These are phyloP conservation scores for Candida silvatica DNA, from an alignment of 805 yeast species.

Conservation along the genomic window DNA sequence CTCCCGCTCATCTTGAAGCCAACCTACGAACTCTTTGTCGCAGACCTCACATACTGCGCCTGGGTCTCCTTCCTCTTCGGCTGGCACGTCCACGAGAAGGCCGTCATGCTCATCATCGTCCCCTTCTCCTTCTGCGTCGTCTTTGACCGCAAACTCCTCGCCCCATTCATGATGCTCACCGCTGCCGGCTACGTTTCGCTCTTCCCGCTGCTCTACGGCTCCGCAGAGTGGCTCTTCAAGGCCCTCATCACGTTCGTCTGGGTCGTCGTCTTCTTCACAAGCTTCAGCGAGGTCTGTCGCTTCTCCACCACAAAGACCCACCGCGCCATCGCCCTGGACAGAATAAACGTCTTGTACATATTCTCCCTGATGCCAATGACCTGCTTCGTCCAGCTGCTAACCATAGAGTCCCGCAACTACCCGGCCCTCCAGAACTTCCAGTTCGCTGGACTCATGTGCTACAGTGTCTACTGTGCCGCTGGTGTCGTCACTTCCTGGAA, in stretches of 20 bases:
- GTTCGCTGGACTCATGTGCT: slow-evolving; percentile 70
- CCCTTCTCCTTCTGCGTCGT: slow-evolving; percentile 77
- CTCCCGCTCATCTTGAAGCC: slow-evolving; percentile 68
- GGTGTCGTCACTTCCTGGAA: slow-evolving; percentile 87
- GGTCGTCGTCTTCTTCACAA: slow-evolving; percentile 69
- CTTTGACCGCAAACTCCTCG: slow-evolving; percentile 61
- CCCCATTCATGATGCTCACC: slow-evolving; percentile 62
- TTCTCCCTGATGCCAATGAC: slow-evolving; percentile 63
- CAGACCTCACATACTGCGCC: slow-evolving; percentile 82
- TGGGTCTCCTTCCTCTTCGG: slow-evolving; percentile 89
- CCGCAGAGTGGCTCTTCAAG: slow-evolving; percentile 75
- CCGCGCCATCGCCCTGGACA: slow-evolving; percentile 57
- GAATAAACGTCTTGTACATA: slow-evolving; percentile 59
- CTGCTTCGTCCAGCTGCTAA: slow-evolving; percentile 32
- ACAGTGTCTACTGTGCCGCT: slow-evolving; percentile 77
- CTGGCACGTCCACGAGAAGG: slow-evolving; percentile 99
- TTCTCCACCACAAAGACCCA: slow-evolving; percentile 30
- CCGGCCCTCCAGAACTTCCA: slow-evolving; percentile 50
- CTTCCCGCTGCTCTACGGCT: slow-evolving; percentile 77
- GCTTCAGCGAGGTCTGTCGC: slow-evolving; percentile 61
- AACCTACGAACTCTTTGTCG: slow-evolving; percentile 69
- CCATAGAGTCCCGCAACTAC: slow-evolving; percentile 47
- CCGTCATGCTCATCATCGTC: slow-evolving; percentile 78
- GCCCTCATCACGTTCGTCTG: slow-evolving; percentile 72
- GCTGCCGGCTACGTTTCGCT: slow-evolving; percentile 81